These are phyloP conservation scores for Meyerozyma guilliermondii DNA, from an alignment of 1,139 yeast genomes.

Conservation along the genomic window DNA sequence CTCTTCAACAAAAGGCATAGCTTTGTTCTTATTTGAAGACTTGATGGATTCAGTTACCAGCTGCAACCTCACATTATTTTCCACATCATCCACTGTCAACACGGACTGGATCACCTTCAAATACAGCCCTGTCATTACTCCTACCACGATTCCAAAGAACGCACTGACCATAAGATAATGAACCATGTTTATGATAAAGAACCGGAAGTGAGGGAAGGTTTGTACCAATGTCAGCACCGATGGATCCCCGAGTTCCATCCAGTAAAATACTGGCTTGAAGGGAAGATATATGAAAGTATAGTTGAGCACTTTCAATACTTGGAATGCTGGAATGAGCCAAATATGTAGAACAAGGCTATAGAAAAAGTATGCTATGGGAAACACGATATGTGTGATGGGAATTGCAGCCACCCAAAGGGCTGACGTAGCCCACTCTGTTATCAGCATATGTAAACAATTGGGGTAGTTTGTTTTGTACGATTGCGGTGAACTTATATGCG, in stretches of 20 bases:
- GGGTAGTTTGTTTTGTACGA: background rate
- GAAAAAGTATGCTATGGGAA: background rate
- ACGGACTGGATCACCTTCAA: slow-evolving; percentile 6
- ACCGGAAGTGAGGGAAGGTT: slow-evolving; percentile 11
- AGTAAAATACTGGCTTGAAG: slow-evolving; percentile 16
- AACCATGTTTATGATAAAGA: slow-evolving; percentile 13
- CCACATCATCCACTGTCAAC: slow-evolving; percentile 2
- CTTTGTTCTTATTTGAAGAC: background rate
- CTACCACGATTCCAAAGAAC: slow-evolving; percentile 19
- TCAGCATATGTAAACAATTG: background rate
- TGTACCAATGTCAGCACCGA: slow-evolving; percentile 5
- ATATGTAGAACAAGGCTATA: slow-evolving; percentile 6
- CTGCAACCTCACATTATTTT: slow-evolving; percentile 5
- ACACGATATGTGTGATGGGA: background rate
- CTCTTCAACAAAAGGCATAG: background rate
- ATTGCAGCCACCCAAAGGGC: background rate
- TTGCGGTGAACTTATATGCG: no score
- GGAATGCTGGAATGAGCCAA: slow-evolving; percentile 9
- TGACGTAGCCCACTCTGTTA: background rate
- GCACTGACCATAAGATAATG: slow-evolving; percentile 20
- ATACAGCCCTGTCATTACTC: slow-evolving; percentile 15
- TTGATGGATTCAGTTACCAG: background rate
- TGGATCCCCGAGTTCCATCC: slow-evolving; percentile 9
- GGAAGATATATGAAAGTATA: slow-evolving; percentile 17
- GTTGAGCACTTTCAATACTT: slow-evolving; percentile 10